Base-by-base conservation (phyloP, 805 yeast genomes). In the Blastobotrys parvus region DNA sequence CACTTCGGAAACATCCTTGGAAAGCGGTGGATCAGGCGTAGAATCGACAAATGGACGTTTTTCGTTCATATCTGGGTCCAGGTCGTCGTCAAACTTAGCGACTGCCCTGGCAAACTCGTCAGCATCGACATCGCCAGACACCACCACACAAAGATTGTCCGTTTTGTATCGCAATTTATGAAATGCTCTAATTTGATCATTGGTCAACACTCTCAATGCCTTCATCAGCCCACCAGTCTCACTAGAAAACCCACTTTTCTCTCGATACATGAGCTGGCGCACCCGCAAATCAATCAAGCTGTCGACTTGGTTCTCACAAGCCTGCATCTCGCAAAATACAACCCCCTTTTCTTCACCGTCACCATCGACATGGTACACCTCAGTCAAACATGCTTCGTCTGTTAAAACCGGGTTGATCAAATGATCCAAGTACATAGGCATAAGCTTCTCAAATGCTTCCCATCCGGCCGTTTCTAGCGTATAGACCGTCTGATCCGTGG, bases 291-390 rank as follows among this genome's bases (percentile, higher is more conserved):
- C 74, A 2, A 81, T 59, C 10, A 80, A 64, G 50, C 82, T 82
- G 76, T 80, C 79, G 13, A 89, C 74, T 49, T 82, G 84, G 54
- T 77, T 77, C 61, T 88, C 95, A 44, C 83, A 79, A 21, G 88
- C 97, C 57, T 86, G 96, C 97, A 92, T 92, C 64, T 92, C 98
- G 42, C 94, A 82, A 59, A 83, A 92, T 2, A 92, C 97, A 23
- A 92, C 98, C 53, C 98, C 98, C 59, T 87, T 87, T 53, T 92
- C 98, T 50, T 82, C 78, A 25, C 84, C 95, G 6, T 77, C 72
- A 1, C 94, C 95, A 60, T 92, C 97, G 37, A 92, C 75, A 60
- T 92, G 97, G 60, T 86, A 86, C 6, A 92, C 97, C 60, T 92
- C 98, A 1, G 98, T 92, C 42, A 81, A 67, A 55, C 95, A 92